Evolutionary conservation across 2,329 filamentous ascomycete genomes (phyloP).

Genomic region (Claviceps purpurea): DNA sequence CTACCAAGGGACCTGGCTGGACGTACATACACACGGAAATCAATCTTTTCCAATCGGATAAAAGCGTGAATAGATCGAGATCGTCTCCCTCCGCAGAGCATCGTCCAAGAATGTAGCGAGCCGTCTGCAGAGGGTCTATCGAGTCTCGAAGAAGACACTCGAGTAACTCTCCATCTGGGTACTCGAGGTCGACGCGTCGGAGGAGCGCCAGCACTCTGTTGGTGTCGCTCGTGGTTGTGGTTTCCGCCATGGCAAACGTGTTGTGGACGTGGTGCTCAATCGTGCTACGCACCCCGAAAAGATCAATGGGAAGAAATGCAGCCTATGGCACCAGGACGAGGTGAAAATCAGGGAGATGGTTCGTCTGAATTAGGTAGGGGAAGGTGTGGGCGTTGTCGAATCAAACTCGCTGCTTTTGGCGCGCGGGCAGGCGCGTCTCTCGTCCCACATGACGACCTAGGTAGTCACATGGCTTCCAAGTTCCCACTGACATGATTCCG

Average conservation of each 20-base stretch:
- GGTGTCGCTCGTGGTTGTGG: background rate
- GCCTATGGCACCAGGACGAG: background rate
- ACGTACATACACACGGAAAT: conserved; percentile 2
- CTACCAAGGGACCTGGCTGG: background rate
- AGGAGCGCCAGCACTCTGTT: background rate
- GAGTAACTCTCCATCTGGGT: conserved; percentile 6
- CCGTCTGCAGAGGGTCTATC: conserved; percentile 3
- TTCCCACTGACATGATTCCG: no score
- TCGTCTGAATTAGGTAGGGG: no score
- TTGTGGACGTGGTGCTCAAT: no score
- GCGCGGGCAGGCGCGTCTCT: no score
- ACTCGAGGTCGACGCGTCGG: background rate
- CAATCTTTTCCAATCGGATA: conserved; percentile 4
- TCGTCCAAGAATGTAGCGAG: conserved; percentile 5
- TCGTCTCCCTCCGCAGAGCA: background rate
- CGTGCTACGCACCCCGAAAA: background rate
- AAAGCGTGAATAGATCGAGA: background rate
- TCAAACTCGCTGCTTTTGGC: no score
- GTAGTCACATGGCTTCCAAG: no score
- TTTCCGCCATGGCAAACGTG: no score
- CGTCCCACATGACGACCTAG: no score
- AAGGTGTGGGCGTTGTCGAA: no score
- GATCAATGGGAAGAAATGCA: no score
- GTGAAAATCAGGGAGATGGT: no score
- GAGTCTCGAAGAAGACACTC: conserved; percentile 4